These are phyloP conservation scores for Apiotrichum gracile DNA, from an alignment of 1,284 basidiomycete genomes.

Conservation along the genomic window DNA sequence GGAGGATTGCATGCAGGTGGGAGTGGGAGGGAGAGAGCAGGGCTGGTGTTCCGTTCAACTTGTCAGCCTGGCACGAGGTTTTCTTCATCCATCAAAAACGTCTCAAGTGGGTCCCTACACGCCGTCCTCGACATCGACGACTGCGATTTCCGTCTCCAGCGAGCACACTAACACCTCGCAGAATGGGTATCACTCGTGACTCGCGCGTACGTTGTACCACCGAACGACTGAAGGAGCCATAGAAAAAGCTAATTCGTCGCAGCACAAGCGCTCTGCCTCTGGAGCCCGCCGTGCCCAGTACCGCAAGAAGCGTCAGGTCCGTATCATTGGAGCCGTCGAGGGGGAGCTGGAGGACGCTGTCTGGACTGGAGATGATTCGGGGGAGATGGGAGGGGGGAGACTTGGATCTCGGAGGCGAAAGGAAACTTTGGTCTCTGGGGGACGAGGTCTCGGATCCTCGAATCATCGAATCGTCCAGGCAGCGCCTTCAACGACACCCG, in stretches of 20 bases:
- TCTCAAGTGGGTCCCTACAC: not conserved
- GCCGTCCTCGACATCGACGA: not conserved
- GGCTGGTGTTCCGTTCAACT: not conserved
- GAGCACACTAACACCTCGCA: not conserved
- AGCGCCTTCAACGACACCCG: no score
- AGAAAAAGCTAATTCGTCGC: not conserved
- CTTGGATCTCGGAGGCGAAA: no score
- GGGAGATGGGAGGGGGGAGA: no score
- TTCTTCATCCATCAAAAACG: constrained; percentile 1
- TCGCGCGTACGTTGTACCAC: not conserved
- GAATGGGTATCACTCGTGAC: constrained; percentile 4
- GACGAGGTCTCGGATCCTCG: no score
- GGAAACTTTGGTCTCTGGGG: no score
- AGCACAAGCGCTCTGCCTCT: constrained; percentile 2
- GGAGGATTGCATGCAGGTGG: no score
- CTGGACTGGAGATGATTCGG: no score
- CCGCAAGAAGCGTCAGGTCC: constrained; percentile 99
- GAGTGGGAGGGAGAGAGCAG: no score
- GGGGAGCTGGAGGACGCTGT: no score
- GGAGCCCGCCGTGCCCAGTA: constrained; percentile 1
- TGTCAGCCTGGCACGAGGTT: not conserved
- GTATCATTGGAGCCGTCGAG: no score
- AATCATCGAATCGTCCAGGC: no score
- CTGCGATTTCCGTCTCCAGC: not conserved
- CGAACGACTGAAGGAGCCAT: not conserved